Base-by-base conservation (phyloP, 495 filamentous ascomycete genomes). In the Thermochaetoides thermophila region DNA sequence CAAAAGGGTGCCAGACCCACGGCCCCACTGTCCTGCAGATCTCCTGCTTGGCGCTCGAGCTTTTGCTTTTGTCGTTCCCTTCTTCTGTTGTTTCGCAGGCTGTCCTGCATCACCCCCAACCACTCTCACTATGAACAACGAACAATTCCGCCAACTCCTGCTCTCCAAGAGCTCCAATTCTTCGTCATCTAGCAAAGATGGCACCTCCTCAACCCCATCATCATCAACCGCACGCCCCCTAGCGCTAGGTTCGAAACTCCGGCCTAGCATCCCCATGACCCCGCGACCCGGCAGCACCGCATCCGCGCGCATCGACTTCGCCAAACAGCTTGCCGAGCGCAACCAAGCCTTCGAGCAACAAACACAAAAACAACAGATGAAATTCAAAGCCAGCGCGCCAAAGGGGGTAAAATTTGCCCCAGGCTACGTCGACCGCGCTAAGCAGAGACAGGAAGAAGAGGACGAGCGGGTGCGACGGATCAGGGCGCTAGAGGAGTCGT, bases 61-160 rank as follows among this genome's bases (percentile, higher is more conserved):
- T n/a, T n/a, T n/a, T n/a, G n/a, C n/a, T n/a, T n/a, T n/a, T n/a
- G n/a, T n/a, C n/a, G n/a, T n/a, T n/a, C n/a, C n/a, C n/a, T n/a
- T n/a, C n/a, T n/a, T n/a, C n/a, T n/a, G n/a, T n/a, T n/a, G n/a
- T n/a, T n/a, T n/a, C n/a, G n/a, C n/a, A n/a, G n/a, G n/a, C n/a
- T n/a, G n/a, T n/a, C n/a, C 13, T 29, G n/a, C 16, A 15, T 16
- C 15, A 32, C 7, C 13, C 1, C 16, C 31, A 20, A 31, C 17
- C 4, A 19, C 26, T 24, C 34, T n/a, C 23, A 43, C 30, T 17
- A 97, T 97, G 89, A 93, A 97, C 53, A 95, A 96, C 69, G 70
- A 81, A 12, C 83, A 97, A 51, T 97, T 97, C 51, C 85, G 89
- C 31, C 76, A 79, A 34, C 73, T 97, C n/a, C 50, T 97, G 7